Evolutionary conservation across 148 eudicot genomes (phyloP), one percentile per base, ranked within the genome.

Genomic region (Rhododendron molle): DNA sequence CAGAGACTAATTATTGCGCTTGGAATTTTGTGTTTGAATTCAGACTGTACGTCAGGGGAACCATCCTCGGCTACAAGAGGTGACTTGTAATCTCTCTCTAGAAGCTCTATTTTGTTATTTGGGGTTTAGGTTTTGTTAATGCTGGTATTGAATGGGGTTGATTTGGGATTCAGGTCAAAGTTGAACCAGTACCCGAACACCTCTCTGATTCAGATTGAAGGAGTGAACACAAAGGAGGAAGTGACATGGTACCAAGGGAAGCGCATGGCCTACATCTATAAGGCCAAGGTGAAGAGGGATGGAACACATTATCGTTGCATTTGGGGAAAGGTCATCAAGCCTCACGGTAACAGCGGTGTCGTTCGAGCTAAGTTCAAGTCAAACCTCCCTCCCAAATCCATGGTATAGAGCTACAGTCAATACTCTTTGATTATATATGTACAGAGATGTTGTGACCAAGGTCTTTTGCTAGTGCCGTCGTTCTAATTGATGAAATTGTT

Each of bases 41-140:
- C 81, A 78, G 81, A 46, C 47, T 78, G 5, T 90, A 92, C 30
- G 93, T 92, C 40, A 88, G 94, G 71, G 94, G 96, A 43, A 91
- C 94, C 43, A 87, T 95, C 62, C 94, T 94, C 28, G 96, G 95
- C 23, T 95, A 94, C 91, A 94, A 94, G 89, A 93, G 98, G 96
- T 94, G 82, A 84, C 0, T 20, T 78, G 2, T 32, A 21, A 13
- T 34, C 12, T 40, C 30, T 69, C 30, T 69, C 36, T 69, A 69
- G 34, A 69, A 28, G 4, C 74, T 69, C 0, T 30, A 71, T 13
- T 30, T 71, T 30, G 36, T 1, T 30, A 71, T 30, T 71, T 32
- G 32, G 20, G 38, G 18, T 30, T 65, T 71, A 13, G 16, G 7
- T 0, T 58, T 18, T 44, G 23, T 80, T 23, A 30, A 54, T 30